Evolutionary conservation across 2,329 filamentous ascomycete species (phyloP), one percentile per base, ranked within the genome.

Genomic region (Cordyceps cateniannulata): DNA sequence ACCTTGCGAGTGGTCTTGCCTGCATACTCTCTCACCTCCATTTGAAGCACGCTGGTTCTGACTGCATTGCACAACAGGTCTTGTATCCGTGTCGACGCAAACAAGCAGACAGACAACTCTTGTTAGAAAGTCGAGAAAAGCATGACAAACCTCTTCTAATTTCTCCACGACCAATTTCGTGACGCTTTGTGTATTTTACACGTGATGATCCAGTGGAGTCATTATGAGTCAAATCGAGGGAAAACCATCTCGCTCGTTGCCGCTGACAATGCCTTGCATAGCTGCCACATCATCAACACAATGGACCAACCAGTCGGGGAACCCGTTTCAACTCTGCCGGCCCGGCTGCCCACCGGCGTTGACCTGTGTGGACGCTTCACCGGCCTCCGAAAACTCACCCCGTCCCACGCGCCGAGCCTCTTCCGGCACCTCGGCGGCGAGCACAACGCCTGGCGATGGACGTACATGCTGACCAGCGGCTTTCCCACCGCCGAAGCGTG

Each of bases 351-450:
- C 1, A 29, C 61, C 1, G 56, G 57, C 6, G 25, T 20, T 18
- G 47, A 68, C 14, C 65, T 76, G 2, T 60, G 67, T 24, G 74
- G 74, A 7, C 64, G 59, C 1, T 70, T 70, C 59, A 72, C 70
- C 1, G 66, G 71, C 0, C 65, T 75, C 12, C 65, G 72, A 3
- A 71, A 70, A 0, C 60, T 75, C 1, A 38, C 63, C 1, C 51
- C 63, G 0, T 62, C 63, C 16, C 72, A 76, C 25, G 67, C 71
- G 0, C 42, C 66, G 4, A 52, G 66, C 2, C 66, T 71, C 5
- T 75, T 66, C 66, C 66, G 66, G 40, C 68, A 75, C 48, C 67
- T 76, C 3, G 72, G 71, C 1, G 67, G 73, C 4, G 62, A 65
- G 0, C 65, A 69, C 10, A 74, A 75, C 4, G 65, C 63, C 0